Evolutionary conservation across 2,329 filamentous ascomycete species (phyloP).

Genomic region (Pseudogymnoascus sp.): DNA sequence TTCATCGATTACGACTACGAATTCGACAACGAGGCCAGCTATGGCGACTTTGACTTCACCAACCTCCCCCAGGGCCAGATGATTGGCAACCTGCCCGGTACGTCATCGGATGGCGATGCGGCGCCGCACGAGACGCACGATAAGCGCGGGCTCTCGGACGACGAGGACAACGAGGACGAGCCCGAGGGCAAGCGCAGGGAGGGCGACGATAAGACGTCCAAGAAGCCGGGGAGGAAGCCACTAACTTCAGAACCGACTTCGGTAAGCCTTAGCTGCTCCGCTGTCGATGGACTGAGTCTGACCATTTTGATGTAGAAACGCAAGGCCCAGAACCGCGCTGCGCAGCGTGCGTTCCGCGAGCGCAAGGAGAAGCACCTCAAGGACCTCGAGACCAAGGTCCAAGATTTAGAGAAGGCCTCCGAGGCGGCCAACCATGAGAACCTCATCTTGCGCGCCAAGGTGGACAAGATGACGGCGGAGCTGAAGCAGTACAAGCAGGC

Average conservation of each 20-base stretch:
- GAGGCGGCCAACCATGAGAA: constrained; percentile 82
- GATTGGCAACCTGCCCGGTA: constrained; percentile 66
- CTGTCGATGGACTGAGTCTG: constrained; percentile 17
- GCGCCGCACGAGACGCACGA: constrained; percentile 45
- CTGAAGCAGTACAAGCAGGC: constrained; percentile 86
- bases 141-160: constrained; percentile 66
- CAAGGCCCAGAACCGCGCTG: constrained; percentile 91
- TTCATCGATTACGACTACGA: constrained; percentile 77
- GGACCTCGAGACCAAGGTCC: constrained; percentile 71
- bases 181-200: constrained; percentile 69
- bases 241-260: constrained; percentile 92
- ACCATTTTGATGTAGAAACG: constrained; percentile 56
- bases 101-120: constrained; percentile 32
- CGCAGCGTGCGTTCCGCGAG: constrained; percentile 87
- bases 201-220: constrained; percentile 71
- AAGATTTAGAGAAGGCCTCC: constrained; percentile 72
- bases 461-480: constrained; percentile 79
- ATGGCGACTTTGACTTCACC: constrained; percentile 53
- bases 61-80: constrained; percentile 53
- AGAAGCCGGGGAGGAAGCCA: constrained; percentile 95
- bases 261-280: constrained; percentile 49
- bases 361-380: constrained; percentile 89
- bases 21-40: constrained; percentile 64
- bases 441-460: constrained; percentile 69
- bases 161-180: constrained; percentile 57